phyloP scores from a whole-genome alignment of 768 basidiomycete species.

The Boletus coccyginus region DNA sequence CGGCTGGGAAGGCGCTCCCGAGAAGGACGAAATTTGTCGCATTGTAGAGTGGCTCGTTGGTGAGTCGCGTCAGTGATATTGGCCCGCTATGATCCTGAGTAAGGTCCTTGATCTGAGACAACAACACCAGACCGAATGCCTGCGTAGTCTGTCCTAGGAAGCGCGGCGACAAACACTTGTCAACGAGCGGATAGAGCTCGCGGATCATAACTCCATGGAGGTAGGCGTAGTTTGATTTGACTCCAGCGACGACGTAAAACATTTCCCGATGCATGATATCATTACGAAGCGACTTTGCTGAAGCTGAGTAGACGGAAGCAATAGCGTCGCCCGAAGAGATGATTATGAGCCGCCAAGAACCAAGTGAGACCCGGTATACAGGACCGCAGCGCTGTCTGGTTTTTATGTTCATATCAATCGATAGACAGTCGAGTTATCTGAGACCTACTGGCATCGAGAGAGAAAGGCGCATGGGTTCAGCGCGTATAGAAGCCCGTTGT shows the following conservation, averaged over 20 bases:
- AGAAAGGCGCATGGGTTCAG: conserved; percentile 17
- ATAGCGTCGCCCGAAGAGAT: conserved; percentile 16
- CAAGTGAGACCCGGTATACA: conserved; percentile 17
- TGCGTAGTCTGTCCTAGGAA: conserved; percentile 11
- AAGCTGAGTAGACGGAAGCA: conserved; percentile 3
- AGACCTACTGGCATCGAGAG: conserved; percentile 22
- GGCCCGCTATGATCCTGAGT: neutral
- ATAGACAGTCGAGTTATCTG: neutral
- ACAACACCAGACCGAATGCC: conserved; percentile 9
- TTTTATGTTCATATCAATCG: neutral
- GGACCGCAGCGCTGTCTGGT: conserved; percentile 16
- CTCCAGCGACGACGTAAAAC: conserved; percentile 12
- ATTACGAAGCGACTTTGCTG: conserved; percentile 8
- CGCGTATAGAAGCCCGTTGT: conserved; percentile 11
- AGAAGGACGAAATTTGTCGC: conserved; percentile 20
- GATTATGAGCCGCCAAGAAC: conserved; percentile 13
- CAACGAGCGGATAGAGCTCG: conserved; percentile 22
- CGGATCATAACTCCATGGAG: conserved; percentile 19
- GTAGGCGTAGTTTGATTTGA: conserved; percentile 1
- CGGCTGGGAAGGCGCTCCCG: conserved; percentile 15
- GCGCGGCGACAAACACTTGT: conserved; percentile 14
- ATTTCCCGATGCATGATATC: conserved; percentile 9
- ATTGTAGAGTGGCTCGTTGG: conserved; percentile 16
- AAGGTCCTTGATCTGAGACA: conserved; percentile 12
- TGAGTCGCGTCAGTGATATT: conserved; percentile 17